Percentiles rank a stretch among this genome's conserved stretches.
These are phyloP conservation scores for Fusarium pseudograminearum DNA, from an alignment of 2,329 filamentous ascomycete species.

Conservation along the genomic window DNA sequence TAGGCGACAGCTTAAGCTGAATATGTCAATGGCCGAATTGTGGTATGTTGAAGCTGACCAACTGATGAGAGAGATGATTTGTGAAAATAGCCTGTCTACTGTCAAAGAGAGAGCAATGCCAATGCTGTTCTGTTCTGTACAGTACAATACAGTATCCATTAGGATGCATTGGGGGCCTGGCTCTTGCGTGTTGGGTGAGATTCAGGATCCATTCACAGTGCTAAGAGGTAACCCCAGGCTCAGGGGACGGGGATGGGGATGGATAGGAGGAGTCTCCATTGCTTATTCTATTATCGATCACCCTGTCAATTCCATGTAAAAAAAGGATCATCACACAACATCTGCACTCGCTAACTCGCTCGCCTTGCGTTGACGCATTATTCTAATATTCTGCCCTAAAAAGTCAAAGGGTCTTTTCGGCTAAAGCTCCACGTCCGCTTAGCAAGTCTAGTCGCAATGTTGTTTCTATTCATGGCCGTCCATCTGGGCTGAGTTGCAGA, in stretches of 20 bases:
- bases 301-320: conserved; percentile 21
- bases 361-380: not conserved
- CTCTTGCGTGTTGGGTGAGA: conserved; percentile 29
- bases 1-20: conserved; percentile 8
- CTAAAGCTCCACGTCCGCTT: conserved; percentile 21
- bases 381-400: conserved; percentile 7
- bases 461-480: conserved; percentile 39
- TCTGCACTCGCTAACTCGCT: not conserved
- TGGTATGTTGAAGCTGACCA: not conserved
- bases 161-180: conserved; percentile 31
- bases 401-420: conserved; percentile 19
- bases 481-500: not conserved
- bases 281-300: conserved; percentile 9
- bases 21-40: not conserved
- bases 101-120: not conserved
- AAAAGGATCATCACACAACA: conserved; percentile 28
- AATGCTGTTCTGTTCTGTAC: not conserved
- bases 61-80: not conserved
- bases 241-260: conserved; percentile 12
- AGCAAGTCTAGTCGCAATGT: conserved; percentile 11
- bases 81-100: not conserved
- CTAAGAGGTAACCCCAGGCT: conserved; percentile 9
- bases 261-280: conserved; percentile 5
- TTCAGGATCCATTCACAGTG: conserved; percentile 35
- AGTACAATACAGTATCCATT: conserved; percentile 1